phyloP scores from a whole-genome alignment of 306 rosid species.

The Begonia fuchsioides region DNA sequence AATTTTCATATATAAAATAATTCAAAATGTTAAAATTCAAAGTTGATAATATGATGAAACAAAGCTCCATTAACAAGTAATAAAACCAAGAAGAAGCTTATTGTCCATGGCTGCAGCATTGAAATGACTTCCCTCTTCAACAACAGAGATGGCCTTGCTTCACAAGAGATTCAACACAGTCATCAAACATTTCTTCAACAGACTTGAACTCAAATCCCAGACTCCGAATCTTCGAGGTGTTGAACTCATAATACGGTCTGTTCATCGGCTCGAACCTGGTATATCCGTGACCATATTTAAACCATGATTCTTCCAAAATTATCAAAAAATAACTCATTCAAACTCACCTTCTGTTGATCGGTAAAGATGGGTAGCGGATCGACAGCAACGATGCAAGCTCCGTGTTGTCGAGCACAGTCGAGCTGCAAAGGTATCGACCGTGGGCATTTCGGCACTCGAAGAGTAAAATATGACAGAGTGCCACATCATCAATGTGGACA shows the following conservation, averaged over 20 bases:
- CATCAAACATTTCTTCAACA: conserved; percentile 68
- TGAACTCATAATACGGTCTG: conserved; percentile 43
- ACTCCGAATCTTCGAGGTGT: conserved; percentile 35
- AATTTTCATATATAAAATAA: no score
- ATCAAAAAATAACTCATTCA: not conserved
- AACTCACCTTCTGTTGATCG: conserved; percentile 50
- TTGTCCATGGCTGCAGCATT: no score
- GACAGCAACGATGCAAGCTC: conserved; percentile 37
- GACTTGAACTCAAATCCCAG: conserved; percentile 53
- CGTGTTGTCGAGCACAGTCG: conserved; percentile 28
- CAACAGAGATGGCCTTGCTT: conserved; percentile 24
- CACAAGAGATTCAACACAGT: conserved; percentile 52
- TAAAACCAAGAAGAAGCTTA: no score
- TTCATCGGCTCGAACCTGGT: conserved; percentile 40
- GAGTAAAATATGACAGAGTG: conserved; percentile 46
- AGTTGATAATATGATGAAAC: no score
- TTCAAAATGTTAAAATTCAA: no score
- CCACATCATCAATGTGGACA: conserved; percentile 73
- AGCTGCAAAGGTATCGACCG: conserved; percentile 69
- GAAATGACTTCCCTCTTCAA: no score
- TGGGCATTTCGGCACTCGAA: conserved; percentile 33
- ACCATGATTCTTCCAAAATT: not conserved
- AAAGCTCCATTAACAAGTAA: no score
- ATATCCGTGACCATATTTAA: not conserved
- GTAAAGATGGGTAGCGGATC: conserved; percentile 40